Evolutionary conservation across 2,329 filamentous ascomycete species (phyloP), one percentile per base, ranked within the genome.

Genomic region (Xylariaceae sp.): DNA sequence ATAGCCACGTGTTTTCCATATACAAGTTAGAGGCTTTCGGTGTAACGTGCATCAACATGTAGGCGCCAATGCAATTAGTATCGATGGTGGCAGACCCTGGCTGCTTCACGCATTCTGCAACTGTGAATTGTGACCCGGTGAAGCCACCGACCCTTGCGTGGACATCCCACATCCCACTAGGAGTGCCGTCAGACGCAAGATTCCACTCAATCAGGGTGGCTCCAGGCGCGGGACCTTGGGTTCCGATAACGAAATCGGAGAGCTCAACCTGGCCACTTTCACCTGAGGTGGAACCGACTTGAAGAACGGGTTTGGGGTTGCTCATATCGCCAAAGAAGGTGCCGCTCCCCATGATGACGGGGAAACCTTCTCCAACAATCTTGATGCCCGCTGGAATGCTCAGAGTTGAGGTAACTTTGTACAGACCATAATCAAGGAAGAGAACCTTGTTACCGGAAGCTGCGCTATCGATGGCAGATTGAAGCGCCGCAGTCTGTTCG

Each of bases 151-250:
- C 81, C 65, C 89, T 85, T 67, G 88, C 83, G 73, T 93, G 89
- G 12, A 88, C 84, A 64, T 93, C 89, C 89, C 89, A 93, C 71
- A 88, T 79, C 14, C 83, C 85, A 3, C 76, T 76, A 2, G 80
- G 79, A 37, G 66, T 68, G 12, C 66, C 67, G 3, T 73, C 65
- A 16, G 78, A 78, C 48, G 78, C 80, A 16, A 92, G 76, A 69
- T 93, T 93, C 79, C 87, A 92, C 68, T 93, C 81, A 55, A 92
- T 84, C 6, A 92, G 75, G 7, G 88, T 78, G 1, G 89, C 89
- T 3, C 90, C 90, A 1, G 85, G 79, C 7, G 86, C 79, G 21
- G 86, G 74, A 1, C 89, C 89, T 54, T 84, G 79, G 0, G 88
- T 90, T 52, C 85, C 85, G 14, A 93, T 78, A 47, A 93, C 81